A percentile compares a stretch with the other conserved stretches of the same genome.
Conservation (phyloP, 2,329 filamentous ascomycete species). For the Ambrosiella cleistominuta region DNA sequence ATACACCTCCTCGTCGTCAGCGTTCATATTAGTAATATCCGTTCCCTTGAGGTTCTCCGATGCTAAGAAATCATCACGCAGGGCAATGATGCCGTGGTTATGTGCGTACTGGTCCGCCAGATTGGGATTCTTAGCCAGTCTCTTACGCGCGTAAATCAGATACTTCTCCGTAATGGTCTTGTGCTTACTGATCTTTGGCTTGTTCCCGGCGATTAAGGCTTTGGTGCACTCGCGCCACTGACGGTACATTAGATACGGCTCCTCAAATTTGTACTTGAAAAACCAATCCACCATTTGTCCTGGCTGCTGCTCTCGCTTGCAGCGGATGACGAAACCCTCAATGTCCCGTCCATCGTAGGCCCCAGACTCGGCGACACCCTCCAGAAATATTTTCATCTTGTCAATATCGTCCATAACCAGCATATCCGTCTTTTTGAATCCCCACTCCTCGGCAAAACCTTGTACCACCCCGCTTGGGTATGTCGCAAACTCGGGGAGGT, state of each 20-base stretch:
- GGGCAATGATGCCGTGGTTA: conserved; percentile 87
- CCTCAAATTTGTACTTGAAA: conserved; percentile 99
- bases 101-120: conserved; percentile 56
- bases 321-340: conserved; percentile 91
- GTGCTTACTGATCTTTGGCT: conserved; percentile 73
- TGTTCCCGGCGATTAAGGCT: conserved; percentile 56
- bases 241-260: conserved; percentile 95
- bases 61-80: conserved; percentile 74
- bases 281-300: conserved; percentile 78
- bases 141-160: conserved; percentile 58
- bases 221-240: conserved; percentile 98
- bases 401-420: conserved; percentile 58
- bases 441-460: conserved; percentile 78
- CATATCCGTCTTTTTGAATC: conserved; percentile 76
- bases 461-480: conserved; percentile 73
- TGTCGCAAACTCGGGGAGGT: conserved; percentile 79
- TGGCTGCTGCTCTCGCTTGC: conserved; percentile 44
- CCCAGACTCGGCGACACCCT: conserved; percentile 71
- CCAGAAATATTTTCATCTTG: conserved; percentile 63
- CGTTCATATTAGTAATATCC: conserved; percentile 61
- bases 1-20: conserved; percentile 28
- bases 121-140: conserved; percentile 49
- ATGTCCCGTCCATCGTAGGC: conserved; percentile 82
- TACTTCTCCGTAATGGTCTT: conserved; percentile 81
- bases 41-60: conserved; percentile 72